Conservation (phyloP, 768 basidiomycete genomes). For the Hericium rajendrae region DNA sequence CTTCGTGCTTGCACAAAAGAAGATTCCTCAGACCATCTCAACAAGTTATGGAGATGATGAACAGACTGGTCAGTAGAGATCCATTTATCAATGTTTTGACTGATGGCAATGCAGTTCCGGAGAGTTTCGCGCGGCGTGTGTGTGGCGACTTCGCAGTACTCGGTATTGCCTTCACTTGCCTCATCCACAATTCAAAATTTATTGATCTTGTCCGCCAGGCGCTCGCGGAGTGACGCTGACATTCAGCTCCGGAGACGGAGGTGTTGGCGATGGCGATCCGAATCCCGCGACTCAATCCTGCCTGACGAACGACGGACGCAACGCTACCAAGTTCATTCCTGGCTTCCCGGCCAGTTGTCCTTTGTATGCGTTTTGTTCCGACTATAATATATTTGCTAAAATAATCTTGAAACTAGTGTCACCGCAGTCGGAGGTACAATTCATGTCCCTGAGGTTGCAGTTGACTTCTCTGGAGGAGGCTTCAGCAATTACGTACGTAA, state of each 20-base stretch:
- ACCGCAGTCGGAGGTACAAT: conserved; percentile 65
- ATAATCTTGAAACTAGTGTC: conserved; percentile 31
- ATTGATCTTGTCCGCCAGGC: conserved; percentile 26
- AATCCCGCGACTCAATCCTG: conserved; percentile 46
- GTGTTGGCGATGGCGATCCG: conserved; percentile 55
- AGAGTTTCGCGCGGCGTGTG: conserved; percentile 36
- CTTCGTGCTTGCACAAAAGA: conserved; percentile 36
- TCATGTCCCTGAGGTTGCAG: conserved; percentile 48
- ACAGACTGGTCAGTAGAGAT: conserved; percentile 40
- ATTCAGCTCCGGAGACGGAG: conserved; percentile 59
- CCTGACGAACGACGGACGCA: conserved; percentile 47
- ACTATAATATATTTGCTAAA: background rate
- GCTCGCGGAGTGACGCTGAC: conserved; percentile 55
- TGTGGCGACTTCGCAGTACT: conserved; percentile 54
- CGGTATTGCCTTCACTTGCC: conserved; percentile 24
- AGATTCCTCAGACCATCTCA: conserved; percentile 51
- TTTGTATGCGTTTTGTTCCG: conserved; percentile 19
- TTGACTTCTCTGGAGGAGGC: conserved; percentile 59
- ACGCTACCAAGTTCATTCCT: conserved; percentile 39
- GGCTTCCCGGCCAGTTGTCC: conserved; percentile 50
- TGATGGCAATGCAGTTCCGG: conserved; percentile 31
- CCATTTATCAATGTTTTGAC: background rate
- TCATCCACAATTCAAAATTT: background rate
- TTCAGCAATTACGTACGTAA: conserved; percentile 57
- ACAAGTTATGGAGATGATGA: conserved; percentile 70